Evolutionary conservation across 257 asterid species (phyloP), one percentile per base, ranked within the genome.

Genomic region (Solanum peruvianum): DNA sequence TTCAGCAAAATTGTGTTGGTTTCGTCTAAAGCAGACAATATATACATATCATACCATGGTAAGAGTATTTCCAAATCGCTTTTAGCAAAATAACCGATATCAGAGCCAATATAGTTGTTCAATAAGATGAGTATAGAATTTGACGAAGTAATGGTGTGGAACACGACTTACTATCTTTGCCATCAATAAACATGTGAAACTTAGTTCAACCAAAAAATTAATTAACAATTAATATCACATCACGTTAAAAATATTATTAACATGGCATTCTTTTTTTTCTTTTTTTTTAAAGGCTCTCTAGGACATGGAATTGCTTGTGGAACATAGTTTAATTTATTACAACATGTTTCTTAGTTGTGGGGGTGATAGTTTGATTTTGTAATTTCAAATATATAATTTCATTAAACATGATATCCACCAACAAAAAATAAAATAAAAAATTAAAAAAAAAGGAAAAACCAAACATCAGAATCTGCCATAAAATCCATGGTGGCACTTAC

Each of bases 391-490:
- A 52, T 52, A 52, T 52, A 52, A 52, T 52, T 52, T 21, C 62
- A 52, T 52, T 52, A 52, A 52, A 16, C 60, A 49, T 15, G 60
- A 15, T 49, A 49, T 49, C 60, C 60, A 49, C 23, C 60, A 52
- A 52, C 4, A 52, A 49, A 2, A 16, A 49, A 49, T 13, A 47
- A 49, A 27, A 27, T 1, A 27, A 27, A 27, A 27, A 27, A 27
- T 27, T 27, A 1, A 0, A 9, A 42, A 8, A 8, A 71, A 71
- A 33, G 45, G 4, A 69, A 69, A 69, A 16, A 33, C 3, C 23
- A 71, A 71, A 41, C 35, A 73, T 35, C 16, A 75, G 56, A 75
- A 75, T 75, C 82, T 75, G 3, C 82, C 58, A 41, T 35, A 75
- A 75, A 75, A 75, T n/a, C 21, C 29, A 41, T 75, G 56, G 23